Conservation (phyloP, 495 filamentous ascomycete genomes). For the Penicillium malachiteum region DNA sequence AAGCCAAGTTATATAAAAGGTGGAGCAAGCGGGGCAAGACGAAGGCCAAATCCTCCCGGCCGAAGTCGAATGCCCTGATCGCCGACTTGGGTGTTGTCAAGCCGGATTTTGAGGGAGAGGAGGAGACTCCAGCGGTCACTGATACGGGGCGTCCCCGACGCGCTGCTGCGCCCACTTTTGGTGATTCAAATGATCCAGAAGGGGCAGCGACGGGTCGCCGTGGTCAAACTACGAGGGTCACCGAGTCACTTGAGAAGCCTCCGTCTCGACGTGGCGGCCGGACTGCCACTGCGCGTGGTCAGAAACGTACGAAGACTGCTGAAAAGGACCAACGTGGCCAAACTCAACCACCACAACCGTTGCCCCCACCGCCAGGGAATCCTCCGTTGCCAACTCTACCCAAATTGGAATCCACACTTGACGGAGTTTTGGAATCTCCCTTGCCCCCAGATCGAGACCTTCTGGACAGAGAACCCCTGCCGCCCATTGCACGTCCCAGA, state of each 20-base stretch:
- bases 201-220: slow-evolving; percentile 41
- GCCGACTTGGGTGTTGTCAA: slow-evolving; percentile 63
- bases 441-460: slow-evolving; percentile 23
- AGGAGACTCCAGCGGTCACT: slow-evolving; percentile 54
- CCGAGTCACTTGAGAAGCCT: slow-evolving; percentile 58
- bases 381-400: slow-evolving; percentile 20
- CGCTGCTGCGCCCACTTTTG: slow-evolving; percentile 71
- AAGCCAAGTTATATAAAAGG: slow-evolving; percentile 72
- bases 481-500: slow-evolving; percentile 27
- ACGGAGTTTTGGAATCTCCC: slow-evolving; percentile 26
- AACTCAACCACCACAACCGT: background rate
- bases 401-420: slow-evolving; percentile 35
- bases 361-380: slow-evolving; percentile 19
- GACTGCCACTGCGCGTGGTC: slow-evolving; percentile 39
- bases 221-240: slow-evolving; percentile 44
- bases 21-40: slow-evolving; percentile 64
- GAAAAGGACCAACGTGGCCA: slow-evolving; percentile 36
- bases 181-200: slow-evolving; percentile 57
- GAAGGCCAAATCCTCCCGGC: slow-evolving; percentile 50
- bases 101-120: slow-evolving; percentile 56
- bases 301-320: slow-evolving; percentile 33
- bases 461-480: slow-evolving; percentile 25
- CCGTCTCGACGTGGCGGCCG: slow-evolving; percentile 49
- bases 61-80: slow-evolving; percentile 73
- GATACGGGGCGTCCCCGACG: slow-evolving; percentile 68